These are phyloP conservation scores for Saccharomycopsis hybrid DNA, from an alignment of 1,139 yeast genomes.

Conservation along the genomic window DNA sequence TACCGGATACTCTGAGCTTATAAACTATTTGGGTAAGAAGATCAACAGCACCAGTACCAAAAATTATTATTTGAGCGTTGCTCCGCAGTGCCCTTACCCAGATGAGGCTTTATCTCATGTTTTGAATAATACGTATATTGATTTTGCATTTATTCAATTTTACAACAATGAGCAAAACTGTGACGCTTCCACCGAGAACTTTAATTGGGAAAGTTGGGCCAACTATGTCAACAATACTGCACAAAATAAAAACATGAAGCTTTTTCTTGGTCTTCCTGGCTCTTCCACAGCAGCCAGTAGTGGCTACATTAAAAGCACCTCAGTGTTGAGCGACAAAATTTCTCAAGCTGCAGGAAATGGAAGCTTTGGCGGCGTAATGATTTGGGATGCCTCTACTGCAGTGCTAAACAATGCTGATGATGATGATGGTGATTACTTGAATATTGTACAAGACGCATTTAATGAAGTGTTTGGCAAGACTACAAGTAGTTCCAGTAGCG, in stretches of 20 bases:
- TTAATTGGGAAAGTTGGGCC: constrained; percentile 87
- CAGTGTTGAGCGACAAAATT: constrained; percentile 30
- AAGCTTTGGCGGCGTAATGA: constrained; percentile 75
- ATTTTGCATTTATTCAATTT: constrained; percentile 87
- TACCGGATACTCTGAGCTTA: constrained; percentile 57
- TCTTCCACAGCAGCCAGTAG: constrained; percentile 58
- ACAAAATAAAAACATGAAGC: constrained; percentile 61
- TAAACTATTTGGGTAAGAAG: constrained; percentile 50
- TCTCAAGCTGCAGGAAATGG: constrained; percentile 33
- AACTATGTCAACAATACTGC: constrained; percentile 53
- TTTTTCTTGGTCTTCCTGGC: constrained; percentile 73
- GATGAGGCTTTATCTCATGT: constrained; percentile 77
- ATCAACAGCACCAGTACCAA: constrained; percentile 48
- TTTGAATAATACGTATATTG: constrained; percentile 56
- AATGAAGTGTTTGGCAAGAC: neutral
- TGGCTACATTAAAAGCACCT: constrained; percentile 50
- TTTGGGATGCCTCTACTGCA: constrained; percentile 76
- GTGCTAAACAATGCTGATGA: constrained; percentile 6
- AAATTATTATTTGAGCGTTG: constrained; percentile 76
- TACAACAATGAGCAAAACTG: constrained; percentile 82
- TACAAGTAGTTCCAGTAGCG: no score
- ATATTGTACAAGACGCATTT: constrained; percentile 9
- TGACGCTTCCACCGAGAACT: constrained; percentile 35
- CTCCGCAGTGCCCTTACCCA: constrained; percentile 94
- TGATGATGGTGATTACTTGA: constrained; percentile 6